Conservation (phyloP, 139 green algal genomes). For the Nannochloris sp. region DNA sequence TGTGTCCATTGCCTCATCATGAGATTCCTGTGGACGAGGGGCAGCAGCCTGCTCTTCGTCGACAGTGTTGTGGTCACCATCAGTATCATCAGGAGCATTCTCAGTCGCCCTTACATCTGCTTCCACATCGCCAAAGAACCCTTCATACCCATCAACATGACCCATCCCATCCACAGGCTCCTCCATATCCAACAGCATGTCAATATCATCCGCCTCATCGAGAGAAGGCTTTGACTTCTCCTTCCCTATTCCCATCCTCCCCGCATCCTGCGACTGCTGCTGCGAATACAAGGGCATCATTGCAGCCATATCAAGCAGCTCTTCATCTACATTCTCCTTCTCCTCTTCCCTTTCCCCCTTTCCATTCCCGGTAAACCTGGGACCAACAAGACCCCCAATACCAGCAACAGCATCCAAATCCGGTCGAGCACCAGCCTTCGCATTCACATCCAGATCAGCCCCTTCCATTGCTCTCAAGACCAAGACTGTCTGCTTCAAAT, state of each 20-base stretch:
- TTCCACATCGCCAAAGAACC: too few species aligned
- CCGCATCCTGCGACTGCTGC: background rate
- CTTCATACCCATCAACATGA: too few species aligned
- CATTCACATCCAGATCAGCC: too few species aligned
- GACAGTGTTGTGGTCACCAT: too few species aligned
- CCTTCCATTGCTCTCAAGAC: too few species aligned
- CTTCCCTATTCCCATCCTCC: background rate
- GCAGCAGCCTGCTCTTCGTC: too few species aligned
- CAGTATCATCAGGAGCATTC: too few species aligned
- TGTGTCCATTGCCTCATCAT: background rate
- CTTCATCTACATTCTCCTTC: constrained; percentile 27
- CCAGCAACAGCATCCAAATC: too few species aligned
- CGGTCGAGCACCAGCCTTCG: too few species aligned
- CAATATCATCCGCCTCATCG: background rate
- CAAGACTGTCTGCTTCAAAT: too few species aligned
- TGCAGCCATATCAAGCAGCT: constrained; percentile 25
- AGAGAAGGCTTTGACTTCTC: background rate
- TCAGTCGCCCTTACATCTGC: too few species aligned
- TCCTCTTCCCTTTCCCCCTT: background rate
- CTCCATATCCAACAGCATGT: constrained; percentile 3
- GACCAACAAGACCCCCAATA: too few species aligned
- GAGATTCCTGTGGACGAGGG: background rate
- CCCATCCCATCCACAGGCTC: background rate
- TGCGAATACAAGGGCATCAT: background rate
- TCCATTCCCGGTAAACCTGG: background rate